Evolutionary conservation across 257 asterid genomes (phyloP).

Genomic region (Schizonepeta tenuifolia): DNA sequence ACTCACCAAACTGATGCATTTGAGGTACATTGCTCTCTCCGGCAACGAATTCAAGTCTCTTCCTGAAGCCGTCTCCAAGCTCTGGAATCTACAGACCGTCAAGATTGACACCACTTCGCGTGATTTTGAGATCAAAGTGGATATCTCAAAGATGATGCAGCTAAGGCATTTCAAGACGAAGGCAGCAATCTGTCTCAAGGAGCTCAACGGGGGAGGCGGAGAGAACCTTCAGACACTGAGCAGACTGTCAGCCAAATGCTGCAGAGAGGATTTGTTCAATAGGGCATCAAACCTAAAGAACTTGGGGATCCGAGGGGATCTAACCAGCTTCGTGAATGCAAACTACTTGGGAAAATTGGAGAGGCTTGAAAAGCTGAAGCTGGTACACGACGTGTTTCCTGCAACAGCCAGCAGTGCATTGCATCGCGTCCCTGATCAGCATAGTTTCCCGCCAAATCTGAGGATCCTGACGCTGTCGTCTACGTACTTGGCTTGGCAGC

Average conservation of each 20-base stretch:
- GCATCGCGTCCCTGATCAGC: slow-evolving; percentile 13
- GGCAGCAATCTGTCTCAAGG: not conserved
- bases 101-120: slow-evolving; percentile 21
- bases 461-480: slow-evolving; percentile 25
- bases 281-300: slow-evolving; percentile 23
- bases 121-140: slow-evolving; percentile 6
- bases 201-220: slow-evolving; percentile 11
- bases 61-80: slow-evolving; percentile 20
- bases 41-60: slow-evolving; percentile 31
- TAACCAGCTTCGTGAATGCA: not conserved
- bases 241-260: not conserved
- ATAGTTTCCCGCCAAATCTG: slow-evolving; percentile 24
- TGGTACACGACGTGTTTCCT: slow-evolving; percentile 26
- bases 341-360: slow-evolving; percentile 19
- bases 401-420: not conserved
- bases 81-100: slow-evolving; percentile 38
- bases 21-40: slow-evolving; percentile 35
- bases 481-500: slow-evolving; percentile 30
- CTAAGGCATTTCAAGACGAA: slow-evolving; percentile 16
- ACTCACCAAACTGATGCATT: slow-evolving; percentile 29
- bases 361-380: slow-evolving; percentile 30
- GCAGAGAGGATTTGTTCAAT: slow-evolving; percentile 16
- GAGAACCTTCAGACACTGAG: slow-evolving; percentile 34
- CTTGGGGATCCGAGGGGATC: slow-evolving; percentile 29
- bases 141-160: not conserved